Evolutionary conservation across 768 basidiomycete genomes (phyloP), one percentile per base, ranked within the genome.

Genomic region (Nidularia sp.): DNA sequence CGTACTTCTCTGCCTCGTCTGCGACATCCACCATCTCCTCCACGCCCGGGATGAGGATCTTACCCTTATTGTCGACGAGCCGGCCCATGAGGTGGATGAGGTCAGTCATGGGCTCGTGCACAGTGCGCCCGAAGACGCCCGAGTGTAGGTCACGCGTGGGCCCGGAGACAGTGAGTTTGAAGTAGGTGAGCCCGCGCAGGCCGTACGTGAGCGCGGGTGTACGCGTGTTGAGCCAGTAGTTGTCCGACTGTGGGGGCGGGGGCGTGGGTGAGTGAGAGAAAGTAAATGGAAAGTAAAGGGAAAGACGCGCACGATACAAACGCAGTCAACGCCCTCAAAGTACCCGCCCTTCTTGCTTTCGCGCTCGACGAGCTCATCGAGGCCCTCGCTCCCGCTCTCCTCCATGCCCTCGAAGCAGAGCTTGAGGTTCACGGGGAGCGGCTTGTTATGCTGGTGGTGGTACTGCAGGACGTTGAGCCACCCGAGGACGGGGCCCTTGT

Each of bases 401-500:
- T 98, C 96, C 95, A 97, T 98, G 3, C 90, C 95, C 66, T 98
- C 96, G 60, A 98, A 94, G 75, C 90, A 92, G 74, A 90, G 85
- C 57, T 84, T 82, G 51, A 98, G 69, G 65, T 98, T 97, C 29
- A 98, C 91, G 1, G 95, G 95, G 15, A 97, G 78, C 34, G 83
- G 79, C 43, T 83, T 72, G 22, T 80, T 74, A 34, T 80, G 79
- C 51, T 84, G 71, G 47, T 79, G 70, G 52, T 96, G 93, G 51
- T 90, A 93, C 60, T 96, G 86, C 44, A 97, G 75, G 43, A 93
- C 86, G 62, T 94, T 93, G 53, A 96, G 68, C 93, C 93, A 95
- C 10, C 88, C 93, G 6, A 92, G 70, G 41, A 95, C 75, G 10
- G 92, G 92, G 0, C 93, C 93, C 69, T 96, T 96, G 74, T 95